Evolutionary conservation across 345 rosid species (phyloP), one percentile per base, ranked within the genome.

Genomic region (Sapria himalayana): DNA sequence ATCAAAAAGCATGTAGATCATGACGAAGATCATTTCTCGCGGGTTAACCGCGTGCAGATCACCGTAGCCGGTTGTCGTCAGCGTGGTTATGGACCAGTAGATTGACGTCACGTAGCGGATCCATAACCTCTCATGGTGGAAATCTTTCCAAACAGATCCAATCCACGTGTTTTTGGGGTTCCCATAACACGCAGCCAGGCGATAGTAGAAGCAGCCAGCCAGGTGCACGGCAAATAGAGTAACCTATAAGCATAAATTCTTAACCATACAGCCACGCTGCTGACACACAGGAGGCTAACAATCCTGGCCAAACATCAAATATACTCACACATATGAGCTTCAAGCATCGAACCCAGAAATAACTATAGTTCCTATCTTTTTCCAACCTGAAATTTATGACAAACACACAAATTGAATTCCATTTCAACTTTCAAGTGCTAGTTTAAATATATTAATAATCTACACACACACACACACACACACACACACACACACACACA

Each of bases 51-150:
- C 74, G 50, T 85, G 96, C 20, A 85, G 31, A 58, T 85, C 93
- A 33, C 96, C 96, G 38, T 85, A 85, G 6, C 96, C 96, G 11
- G 76, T 69, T 12, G 91, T 77, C 7, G 91, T 60, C 15, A 81
- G 68, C 1, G 93, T 85, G 54, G 84, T 63, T 18, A 77, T 77
- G 8, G 96, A 74, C 93, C 93, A 81, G 47, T 85, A 80, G 36
- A 80, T 33, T 0, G 93, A 52, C n/a, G 67, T 71, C 34, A 69
- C 69, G 41, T 85, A 85, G n/a, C 58, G 74, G 3, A 51, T 3
- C 8, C 49, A 41, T 18, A 74, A 37, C 13, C 46, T 29, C 37
- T 45, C 53, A 3, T 50, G 11, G 9, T 19, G 53, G 39, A 59
- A 85, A 2, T 74, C 48, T 6, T 54, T 62, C 51, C 66, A 43